A percentile compares a stretch with the other conserved stretches of the same genome.
These are phyloP conservation scores for Hyphodiscus sp. DNA, from an alignment of 2,329 filamentous ascomycete genomes.

Conservation along the genomic window DNA sequence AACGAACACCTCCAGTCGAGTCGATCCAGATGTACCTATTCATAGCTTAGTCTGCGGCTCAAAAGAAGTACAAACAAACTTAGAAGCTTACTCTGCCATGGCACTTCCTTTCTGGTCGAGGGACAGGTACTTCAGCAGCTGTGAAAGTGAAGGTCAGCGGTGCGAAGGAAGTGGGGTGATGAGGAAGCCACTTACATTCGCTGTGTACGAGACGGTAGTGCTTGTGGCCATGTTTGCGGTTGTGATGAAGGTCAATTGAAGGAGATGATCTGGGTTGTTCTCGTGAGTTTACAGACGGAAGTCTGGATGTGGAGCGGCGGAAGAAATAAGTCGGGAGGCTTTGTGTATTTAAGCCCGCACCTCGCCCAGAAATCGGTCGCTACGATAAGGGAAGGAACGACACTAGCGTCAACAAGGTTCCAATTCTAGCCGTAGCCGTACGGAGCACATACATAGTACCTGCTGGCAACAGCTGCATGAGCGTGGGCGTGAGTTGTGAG, in stretches of 20 bases:
- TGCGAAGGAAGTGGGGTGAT: conserved; percentile 11
- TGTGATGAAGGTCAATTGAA: conserved; percentile 2
- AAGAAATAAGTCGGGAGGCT: not conserved
- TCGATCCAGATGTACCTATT: conserved; percentile 85
- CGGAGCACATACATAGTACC: too few species aligned
- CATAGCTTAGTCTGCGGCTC: conserved; percentile 5
- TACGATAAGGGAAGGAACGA: not conserved
- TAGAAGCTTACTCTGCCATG: conserved; percentile 94
- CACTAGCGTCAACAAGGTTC: not conserved
- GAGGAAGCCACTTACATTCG: conserved; percentile 32
- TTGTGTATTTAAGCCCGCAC: not conserved
- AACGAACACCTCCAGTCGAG: conserved; percentile 72
- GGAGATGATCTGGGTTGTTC: conserved; percentile 1
- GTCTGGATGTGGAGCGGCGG: not conserved
- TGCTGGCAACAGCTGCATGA: not conserved
- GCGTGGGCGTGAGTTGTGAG: too few species aligned
- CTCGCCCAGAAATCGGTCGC: not conserved
- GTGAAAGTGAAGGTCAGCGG: conserved; percentile 22
- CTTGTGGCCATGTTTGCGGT: conserved; percentile 27
- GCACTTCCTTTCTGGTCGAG: conserved; percentile 84
- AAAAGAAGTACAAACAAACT: conserved; percentile 12
- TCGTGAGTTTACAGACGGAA: conserved; percentile 2
- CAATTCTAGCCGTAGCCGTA: not conserved
- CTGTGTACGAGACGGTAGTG: conserved; percentile 31
- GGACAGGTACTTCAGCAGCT: conserved; percentile 88